Evolutionary conservation across 2,329 filamentous ascomycete genomes (phyloP).

Genomic region (Aspergillus glaucus): DNA sequence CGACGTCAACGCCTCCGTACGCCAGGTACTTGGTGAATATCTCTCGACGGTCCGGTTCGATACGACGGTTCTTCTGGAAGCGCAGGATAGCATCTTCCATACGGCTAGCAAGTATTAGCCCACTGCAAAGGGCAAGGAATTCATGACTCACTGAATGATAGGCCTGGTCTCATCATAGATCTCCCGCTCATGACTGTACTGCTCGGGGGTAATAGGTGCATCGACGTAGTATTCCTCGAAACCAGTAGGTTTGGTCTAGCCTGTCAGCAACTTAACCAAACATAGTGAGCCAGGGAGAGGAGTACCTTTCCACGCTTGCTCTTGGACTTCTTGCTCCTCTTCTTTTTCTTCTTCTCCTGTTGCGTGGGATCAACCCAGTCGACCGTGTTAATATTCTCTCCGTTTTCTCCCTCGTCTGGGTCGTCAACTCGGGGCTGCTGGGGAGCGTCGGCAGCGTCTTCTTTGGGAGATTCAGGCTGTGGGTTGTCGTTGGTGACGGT

Average conservation of each 20-base stretch:
- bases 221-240: constrained; percentile 81
- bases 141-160: constrained; percentile 51
- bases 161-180: constrained; percentile 58
- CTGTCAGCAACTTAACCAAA: neutral
- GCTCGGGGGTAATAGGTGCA: constrained; percentile 64
- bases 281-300: neutral
- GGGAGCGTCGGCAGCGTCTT: neutral
- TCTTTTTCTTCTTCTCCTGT: constrained; percentile 28
- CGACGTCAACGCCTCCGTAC: constrained; percentile 70
- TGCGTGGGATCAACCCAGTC: constrained; percentile 3
- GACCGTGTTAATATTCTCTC: constrained; percentile 3
- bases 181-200: constrained; percentile 59
- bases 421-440: neutral
- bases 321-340: constrained; percentile 30
- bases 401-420: constrained; percentile 1
- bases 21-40: constrained; percentile 75
- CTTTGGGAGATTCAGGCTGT: neutral
- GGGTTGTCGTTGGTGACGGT: neutral
- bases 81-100: constrained; percentile 81
- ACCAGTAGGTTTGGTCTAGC: constrained; percentile 50
- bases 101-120: constrained; percentile 48
- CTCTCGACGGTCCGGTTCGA: constrained; percentile 55
- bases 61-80: constrained; percentile 69
- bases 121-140: neutral
- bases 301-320: constrained; percentile 30